These are phyloP conservation scores for Ochetophila trinervis DNA, from an alignment of 306 rosid genomes.

Conservation along the genomic window DNA sequence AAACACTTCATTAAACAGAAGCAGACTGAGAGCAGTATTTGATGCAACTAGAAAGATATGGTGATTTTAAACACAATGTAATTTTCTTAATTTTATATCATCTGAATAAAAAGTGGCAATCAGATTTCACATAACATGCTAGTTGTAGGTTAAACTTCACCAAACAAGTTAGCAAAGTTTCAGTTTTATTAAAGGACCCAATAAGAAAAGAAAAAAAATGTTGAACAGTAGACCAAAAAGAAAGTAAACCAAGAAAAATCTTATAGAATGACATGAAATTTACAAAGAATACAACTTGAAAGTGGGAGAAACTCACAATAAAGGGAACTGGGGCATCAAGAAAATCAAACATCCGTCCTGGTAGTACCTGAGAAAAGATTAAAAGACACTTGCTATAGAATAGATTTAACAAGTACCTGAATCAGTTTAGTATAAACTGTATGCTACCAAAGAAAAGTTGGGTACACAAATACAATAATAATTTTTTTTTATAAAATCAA, in stretches of 20 bases:
- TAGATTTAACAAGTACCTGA: background rate
- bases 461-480: too few species aligned
- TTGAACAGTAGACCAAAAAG: background rate
- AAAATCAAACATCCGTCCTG: constrained; percentile 77
- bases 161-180: background rate
- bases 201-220: background rate
- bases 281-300: background rate
- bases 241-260: background rate
- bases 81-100: background rate
- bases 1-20: background rate
- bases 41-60: background rate
- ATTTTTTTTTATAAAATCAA: too few species aligned
- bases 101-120: background rate
- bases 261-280: background rate
- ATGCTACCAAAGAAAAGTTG: background rate
- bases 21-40: background rate
- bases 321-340: constrained; percentile 98
- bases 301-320: constrained; percentile 54
- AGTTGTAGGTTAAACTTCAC: background rate
- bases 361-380: constrained; percentile 67
- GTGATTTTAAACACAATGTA: background rate
- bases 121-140: background rate
- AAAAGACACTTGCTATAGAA: constrained; percentile 26
- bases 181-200: background rate
- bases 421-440: too few species aligned